These are phyloP conservation scores for Fraxinus quadrangulata DNA, from an alignment of 257 asterid genomes.

Conservation along the genomic window DNA sequence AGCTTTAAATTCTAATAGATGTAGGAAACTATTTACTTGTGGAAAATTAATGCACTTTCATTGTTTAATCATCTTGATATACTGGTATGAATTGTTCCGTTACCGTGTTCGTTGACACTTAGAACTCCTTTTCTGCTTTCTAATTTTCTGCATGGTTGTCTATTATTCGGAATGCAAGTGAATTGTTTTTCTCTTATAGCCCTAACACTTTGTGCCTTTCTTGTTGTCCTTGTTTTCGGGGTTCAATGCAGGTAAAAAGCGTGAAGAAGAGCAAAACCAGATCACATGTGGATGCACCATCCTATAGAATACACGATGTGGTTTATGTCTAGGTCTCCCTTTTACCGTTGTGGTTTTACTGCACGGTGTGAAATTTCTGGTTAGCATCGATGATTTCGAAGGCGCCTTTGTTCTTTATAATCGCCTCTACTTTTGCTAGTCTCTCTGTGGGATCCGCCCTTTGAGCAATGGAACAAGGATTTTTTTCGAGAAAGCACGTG, in stretches of 20 bases:
- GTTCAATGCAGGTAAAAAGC: conserved; percentile 43
- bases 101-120: background rate
- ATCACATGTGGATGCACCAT: conserved; percentile 49
- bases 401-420: background rate
- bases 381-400: background rate
- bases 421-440: background rate
- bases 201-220: background rate
- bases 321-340: conserved; percentile 21
- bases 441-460: background rate
- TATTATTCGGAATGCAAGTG: background rate
- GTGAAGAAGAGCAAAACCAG: conserved; percentile 44
- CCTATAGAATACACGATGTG: conserved; percentile 35
- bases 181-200: background rate
- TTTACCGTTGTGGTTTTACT: background rate
- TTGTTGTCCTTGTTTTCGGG: background rate
- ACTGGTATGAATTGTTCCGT: background rate
- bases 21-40: background rate
- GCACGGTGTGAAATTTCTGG: background rate
- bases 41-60: too few relatives aligned
- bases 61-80: too few relatives aligned
- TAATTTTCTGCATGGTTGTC: background rate
- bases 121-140: background rate
- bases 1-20: background rate
- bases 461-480: too few relatives aligned
- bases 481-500: background rate